Evolutionary conservation across 2,329 filamentous ascomycete species (phyloP).

Genomic region (Cytospora mali): DNA sequence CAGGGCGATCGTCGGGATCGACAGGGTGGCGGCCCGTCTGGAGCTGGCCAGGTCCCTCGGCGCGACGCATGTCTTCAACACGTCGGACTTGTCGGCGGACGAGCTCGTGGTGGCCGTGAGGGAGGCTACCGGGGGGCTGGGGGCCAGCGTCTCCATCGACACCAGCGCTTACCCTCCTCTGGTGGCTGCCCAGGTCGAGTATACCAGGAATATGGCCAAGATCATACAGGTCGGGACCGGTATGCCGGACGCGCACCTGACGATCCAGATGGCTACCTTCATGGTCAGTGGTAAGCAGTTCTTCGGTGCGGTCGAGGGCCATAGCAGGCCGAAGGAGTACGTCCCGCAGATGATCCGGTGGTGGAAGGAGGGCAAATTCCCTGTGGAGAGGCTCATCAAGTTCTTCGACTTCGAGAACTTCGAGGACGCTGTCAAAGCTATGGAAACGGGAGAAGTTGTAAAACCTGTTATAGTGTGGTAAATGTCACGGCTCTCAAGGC

Average conservation of each 20-base stretch:
- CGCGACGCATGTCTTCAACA: constrained; percentile 43
- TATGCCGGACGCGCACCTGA: constrained; percentile 45
- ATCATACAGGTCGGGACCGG: constrained; percentile 54
- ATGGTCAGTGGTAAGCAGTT: constrained; percentile 51
- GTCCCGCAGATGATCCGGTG: constrained; percentile 31
- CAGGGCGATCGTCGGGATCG: constrained; percentile 43
- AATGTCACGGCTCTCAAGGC: neutral
- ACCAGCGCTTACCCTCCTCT: constrained; percentile 49
- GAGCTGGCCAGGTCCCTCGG: constrained; percentile 42
- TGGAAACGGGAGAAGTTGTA: constrained; percentile 29
- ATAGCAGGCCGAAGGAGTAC: constrained; percentile 45
- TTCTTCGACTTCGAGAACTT: constrained; percentile 29
- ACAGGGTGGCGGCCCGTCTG: constrained; percentile 46
- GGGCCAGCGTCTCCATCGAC: constrained; percentile 51
- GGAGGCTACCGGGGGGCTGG: constrained; percentile 48
- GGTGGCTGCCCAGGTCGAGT: constrained; percentile 45
- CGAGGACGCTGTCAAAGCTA: constrained; percentile 25
- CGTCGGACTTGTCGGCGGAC: constrained; percentile 35
- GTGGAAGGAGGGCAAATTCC: constrained; percentile 31
- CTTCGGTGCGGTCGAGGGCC: constrained; percentile 42
- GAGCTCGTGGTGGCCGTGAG: constrained; percentile 52
- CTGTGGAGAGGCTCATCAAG: constrained; percentile 29
- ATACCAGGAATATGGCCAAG: constrained; percentile 48
- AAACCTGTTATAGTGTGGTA: constrained; percentile 32
- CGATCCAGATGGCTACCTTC: constrained; percentile 46